Evolutionary conservation across 306 rosid species (phyloP), one percentile per base, ranked within the genome.

Genomic region (Myrica gale): DNA sequence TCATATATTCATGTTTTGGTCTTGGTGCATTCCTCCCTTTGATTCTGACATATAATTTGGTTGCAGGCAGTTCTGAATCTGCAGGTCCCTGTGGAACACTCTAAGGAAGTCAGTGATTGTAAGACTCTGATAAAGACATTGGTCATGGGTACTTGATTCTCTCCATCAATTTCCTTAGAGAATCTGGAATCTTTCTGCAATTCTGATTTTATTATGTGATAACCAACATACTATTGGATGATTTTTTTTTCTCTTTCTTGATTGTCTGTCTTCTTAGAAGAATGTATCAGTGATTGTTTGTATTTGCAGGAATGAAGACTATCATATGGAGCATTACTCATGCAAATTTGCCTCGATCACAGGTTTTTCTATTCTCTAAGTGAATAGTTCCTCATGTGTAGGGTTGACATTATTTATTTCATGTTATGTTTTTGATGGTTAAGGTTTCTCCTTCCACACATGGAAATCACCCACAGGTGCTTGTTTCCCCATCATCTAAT

Each of bases 321-420:
- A 96, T 92, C 82, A 85, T 96, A 87, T 96, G 98, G 98, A 96
- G 98, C 82, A 96, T 96, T 79, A 96, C 98, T 69, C 97, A 96
- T 85, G 97, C 99, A 26, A 97, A 95, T 82, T 85, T 92, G 79
- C 97, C 97, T 20, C 90, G 97, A 73, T 83, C 96, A 57, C 99
- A 96, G 96, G 99, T 96, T 80, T 65, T 79, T 41, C 70, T 74
- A 76, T 73, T 47, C n/a, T n/a, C 16, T 78, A 3, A 13, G 39
- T 69, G 65, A 71, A 37, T 44, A 66, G 68, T 74, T 69, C 32
- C 55, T 82, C 69, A 54, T 72, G 70, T 61, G 54, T 81, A 46
- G 69, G 65, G 72, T 79, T 73, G 52, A 19, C 78, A 69, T 78
- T 20, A 62, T 52, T 76, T 68, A 42, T 71, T 80, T 79, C 73